A percentile compares a stretch with the other conserved stretches of the same genome.
These are phyloP conservation scores for Cordyceps cateniannulata DNA, from an alignment of 2,329 filamentous ascomycete species.

Conservation along the genomic window DNA sequence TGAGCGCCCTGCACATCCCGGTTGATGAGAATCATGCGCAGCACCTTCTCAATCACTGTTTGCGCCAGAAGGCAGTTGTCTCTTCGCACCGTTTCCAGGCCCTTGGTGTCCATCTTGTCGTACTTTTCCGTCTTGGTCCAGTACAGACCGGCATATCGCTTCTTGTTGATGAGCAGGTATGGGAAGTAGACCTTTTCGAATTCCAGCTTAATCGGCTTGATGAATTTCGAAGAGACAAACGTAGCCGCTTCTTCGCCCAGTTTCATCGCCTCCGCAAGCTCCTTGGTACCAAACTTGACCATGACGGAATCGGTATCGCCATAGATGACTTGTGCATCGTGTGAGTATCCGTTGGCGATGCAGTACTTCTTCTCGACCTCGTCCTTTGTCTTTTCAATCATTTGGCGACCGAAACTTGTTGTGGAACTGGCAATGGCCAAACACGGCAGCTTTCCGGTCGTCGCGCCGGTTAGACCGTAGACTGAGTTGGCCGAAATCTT, in stretches of 20 bases:
- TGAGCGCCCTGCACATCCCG: constrained; percentile 84
- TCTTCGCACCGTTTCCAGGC: constrained; percentile 94
- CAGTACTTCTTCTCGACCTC: constrained; percentile 88
- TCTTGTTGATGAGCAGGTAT: constrained; percentile 99
- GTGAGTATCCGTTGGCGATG: constrained; percentile 87
- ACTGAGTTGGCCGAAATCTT: constrained; percentile 98
- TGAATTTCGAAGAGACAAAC: constrained; percentile 84
- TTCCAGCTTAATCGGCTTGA: constrained; percentile 96
- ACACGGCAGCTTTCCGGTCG: constrained; percentile 91
- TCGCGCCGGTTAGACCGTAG: constrained; percentile 94
- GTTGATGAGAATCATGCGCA: constrained; percentile 94
- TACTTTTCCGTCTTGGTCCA: constrained; percentile 93
- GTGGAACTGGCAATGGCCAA: constrained; percentile 93
- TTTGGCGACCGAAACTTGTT: constrained; percentile 92
- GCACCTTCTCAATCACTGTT: constrained; percentile 92
- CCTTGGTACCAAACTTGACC: constrained; percentile 93
- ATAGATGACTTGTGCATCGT: constrained; percentile 96
- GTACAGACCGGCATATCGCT: constrained; percentile 94
- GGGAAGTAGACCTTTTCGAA: constrained; percentile 99
- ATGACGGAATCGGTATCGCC: constrained; percentile 99
- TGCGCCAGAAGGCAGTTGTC: constrained; percentile 96
- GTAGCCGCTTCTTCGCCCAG: constrained; percentile 88
- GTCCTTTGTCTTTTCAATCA: constrained; percentile 98
- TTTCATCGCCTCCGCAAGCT: constrained; percentile 85
- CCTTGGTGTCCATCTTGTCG: constrained; percentile 99